Evolutionary conservation across 2,329 filamentous ascomycete species (phyloP).

Genomic region (Stachybotrys chartarum): DNA sequence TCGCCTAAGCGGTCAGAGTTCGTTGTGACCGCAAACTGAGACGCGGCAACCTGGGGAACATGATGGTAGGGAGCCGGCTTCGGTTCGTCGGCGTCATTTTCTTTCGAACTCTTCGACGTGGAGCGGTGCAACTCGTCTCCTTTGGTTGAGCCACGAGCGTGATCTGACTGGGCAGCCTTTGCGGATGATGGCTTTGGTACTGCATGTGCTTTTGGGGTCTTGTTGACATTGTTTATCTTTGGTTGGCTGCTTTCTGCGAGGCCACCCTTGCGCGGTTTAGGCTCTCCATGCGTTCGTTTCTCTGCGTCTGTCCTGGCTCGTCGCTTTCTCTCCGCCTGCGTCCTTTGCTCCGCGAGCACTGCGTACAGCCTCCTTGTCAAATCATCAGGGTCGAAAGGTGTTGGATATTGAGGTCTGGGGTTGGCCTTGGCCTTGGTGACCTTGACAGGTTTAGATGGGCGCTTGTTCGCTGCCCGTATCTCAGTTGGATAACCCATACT

Average conservation of each 20-base stretch:
- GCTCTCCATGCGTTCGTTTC: conserved; percentile 1
- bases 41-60: conserved; percentile 45
- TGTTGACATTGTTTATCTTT: background rate
- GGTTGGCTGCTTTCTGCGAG: background rate
- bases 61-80: conserved; percentile 32
- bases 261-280: conserved; percentile 1
- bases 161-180: background rate
- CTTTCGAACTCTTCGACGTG: conserved; percentile 5
- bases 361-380: conserved; percentile 43
- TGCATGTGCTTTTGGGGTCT: background rate
- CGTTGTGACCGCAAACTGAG: conserved; percentile 47
- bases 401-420: conserved; percentile 12
- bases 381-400: conserved; percentile 46
- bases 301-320: conserved; percentile 17
- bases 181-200: background rate
- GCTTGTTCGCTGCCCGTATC: background rate
- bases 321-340: conserved; percentile 26
- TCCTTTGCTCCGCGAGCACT: conserved; percentile 44
- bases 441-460: background rate
- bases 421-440: background rate
- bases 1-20: conserved; percentile 24
- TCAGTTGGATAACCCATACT: background rate
- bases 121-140: background rate
- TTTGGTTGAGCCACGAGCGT: background rate
- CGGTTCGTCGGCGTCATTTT: conserved; percentile 9